These are phyloP conservation scores for Geotrichum candidum DNA, from an alignment of 1,139 yeast genomes.

Conservation along the genomic window DNA sequence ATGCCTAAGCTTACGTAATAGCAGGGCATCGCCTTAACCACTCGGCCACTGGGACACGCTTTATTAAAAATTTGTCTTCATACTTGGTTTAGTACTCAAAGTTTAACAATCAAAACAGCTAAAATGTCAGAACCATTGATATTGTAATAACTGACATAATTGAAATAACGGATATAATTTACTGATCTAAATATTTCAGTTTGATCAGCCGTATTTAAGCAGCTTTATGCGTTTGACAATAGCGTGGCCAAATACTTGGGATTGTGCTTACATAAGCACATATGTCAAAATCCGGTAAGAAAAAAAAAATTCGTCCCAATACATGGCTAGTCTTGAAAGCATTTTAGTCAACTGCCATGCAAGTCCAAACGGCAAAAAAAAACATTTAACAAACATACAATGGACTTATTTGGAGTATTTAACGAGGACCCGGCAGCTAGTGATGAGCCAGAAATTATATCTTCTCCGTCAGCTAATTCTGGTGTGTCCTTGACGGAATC, in stretches of 20 bases:
- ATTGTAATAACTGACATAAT: too few relatives aligned
- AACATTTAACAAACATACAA: not conserved
- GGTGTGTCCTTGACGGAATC: not conserved
- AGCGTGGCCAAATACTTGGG: too few relatives aligned
- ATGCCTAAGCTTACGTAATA: slow-evolving; percentile 47
- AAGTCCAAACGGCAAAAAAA: not conserved
- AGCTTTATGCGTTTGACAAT: too few relatives aligned
- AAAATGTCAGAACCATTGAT: too few relatives aligned
- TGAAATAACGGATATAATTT: too few relatives aligned
- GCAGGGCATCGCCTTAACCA: slow-evolving; percentile 88
- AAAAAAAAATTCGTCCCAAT: not conserved
- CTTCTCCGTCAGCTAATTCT: not conserved
- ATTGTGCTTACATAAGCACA: not conserved
- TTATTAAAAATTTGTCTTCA: too few relatives aligned
- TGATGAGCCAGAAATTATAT: not conserved
- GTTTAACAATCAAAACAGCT: too few relatives aligned
- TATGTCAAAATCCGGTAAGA: not conserved
- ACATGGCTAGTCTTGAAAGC: not conserved
- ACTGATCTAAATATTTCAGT: too few relatives aligned
- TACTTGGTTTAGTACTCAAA: too few relatives aligned
- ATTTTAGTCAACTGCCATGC: not conserved
- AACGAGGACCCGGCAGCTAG: not conserved
- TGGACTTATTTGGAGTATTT: slow-evolving; percentile 1
- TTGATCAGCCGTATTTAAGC: too few relatives aligned
- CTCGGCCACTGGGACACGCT: slow-evolving; percentile 59